Base-by-base conservation (phyloP, 2,329 filamentous ascomycete genomes). In the Clonostachys chloroleuca region DNA sequence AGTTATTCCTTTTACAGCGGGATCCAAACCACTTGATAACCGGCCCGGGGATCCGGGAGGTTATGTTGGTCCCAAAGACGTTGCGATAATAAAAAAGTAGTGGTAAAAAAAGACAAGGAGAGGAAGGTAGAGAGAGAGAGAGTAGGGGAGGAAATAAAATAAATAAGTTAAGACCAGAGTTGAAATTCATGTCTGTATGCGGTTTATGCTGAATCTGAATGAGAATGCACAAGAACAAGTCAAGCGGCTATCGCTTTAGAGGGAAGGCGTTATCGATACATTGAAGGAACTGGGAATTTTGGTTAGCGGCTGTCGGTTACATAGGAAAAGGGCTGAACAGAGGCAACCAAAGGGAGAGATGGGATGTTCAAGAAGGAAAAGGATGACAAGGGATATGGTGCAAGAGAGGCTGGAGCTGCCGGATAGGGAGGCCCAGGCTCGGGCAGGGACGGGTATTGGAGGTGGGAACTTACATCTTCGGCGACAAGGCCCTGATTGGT, bases 401-500 rank as follows among this genome's bases (percentile, higher is more conserved):
- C 24, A 30, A 30, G 24, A 30, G 9, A 30, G 24, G 24, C 24
- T 30, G 24, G 24, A 30, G 24, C 24, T 30, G 36, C 36, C 14
- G 36, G 36, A 39, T n/a, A 39, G 36, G 17, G 36, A 30, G 24
- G 24, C 24, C 20, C 24, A 30, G 24, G 52, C 60, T 62, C 20
- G 14, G n/a, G 10, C 3, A 33, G 13, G 34, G 24, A 40, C 30
- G 18, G 48, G 54, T 45, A 56, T 20, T 20, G 12, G 13, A 14
- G 9, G n/a, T 14, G n/a, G 12, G 7, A 24, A 55, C 62, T 49
- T 52, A 69, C 66, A 34, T 54, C 55, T 41, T 60, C 56, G 34
- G 63, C 51, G 43, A 69, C 53, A 40, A 68, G 56, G n/a, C 79
- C 81, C 63, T 87, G 83, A 59, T 86, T 86, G 51, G 74, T 74